Conservation (phyloP, 2,329 filamentous ascomycete species). For the Aureobasidium pullulans region DNA sequence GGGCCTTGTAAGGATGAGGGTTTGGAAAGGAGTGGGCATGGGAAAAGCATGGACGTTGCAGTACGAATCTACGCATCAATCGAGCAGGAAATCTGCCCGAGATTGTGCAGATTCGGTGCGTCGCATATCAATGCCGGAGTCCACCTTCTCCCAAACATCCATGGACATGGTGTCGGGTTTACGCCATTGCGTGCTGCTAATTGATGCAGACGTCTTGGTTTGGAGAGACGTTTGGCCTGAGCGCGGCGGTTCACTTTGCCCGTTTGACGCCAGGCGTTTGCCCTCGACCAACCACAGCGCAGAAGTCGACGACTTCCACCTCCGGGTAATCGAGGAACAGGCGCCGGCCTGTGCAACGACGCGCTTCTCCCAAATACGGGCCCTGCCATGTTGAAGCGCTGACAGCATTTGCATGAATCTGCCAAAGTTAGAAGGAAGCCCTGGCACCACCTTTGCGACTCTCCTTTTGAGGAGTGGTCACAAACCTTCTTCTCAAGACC, state of each 20-base stretch:
- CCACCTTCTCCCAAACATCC: conserved; percentile 10
- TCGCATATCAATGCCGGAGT: conserved; percentile 11
- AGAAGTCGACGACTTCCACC: background rate
- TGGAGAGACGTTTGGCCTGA: conserved; percentile 6
- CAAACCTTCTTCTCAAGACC: background rate
- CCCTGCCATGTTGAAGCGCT: background rate
- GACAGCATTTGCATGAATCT: conserved; percentile 10
- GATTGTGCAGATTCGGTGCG: conserved; percentile 12
- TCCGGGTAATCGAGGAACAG: conserved; percentile 12
- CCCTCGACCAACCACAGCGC: conserved; percentile 1
- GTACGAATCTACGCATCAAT: conserved; percentile 6
- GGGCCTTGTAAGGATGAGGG: conserved; percentile 1
- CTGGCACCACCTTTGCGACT: background rate
- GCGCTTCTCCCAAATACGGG: conserved; percentile 7
- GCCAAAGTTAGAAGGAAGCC: background rate
- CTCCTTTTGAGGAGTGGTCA: background rate
- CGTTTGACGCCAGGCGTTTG: conserved; percentile 7
- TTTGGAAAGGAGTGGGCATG: background rate
- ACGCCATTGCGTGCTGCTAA: conserved; percentile 9
- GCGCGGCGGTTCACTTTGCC: background rate
- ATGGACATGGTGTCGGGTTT: conserved; percentile 10
- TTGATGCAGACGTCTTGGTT: conserved; percentile 8
- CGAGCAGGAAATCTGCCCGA: conserved; percentile 3
- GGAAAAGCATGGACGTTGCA: conserved; percentile 10
- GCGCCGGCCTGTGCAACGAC: conserved; percentile 11